Percentiles rank a stretch among this genome's conserved stretches.
These are phyloP conservation scores for Pleurotus giganteus DNA, from an alignment of 768 basidiomycete species.

Conservation along the genomic window DNA sequence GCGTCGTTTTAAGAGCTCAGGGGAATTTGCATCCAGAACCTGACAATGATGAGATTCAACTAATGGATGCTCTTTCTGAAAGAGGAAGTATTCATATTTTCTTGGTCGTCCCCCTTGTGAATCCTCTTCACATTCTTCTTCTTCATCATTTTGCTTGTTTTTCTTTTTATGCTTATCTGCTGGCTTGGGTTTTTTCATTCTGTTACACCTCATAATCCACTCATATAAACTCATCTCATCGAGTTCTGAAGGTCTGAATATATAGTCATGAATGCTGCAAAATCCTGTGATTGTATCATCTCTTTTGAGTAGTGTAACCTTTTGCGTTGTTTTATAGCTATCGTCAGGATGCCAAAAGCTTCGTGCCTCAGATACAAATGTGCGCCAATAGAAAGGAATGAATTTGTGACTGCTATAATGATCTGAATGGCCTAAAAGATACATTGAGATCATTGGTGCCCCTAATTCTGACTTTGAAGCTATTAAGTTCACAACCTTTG, in stretches of 20 bases:
- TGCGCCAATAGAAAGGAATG: constrained; percentile 10
- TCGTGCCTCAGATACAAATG: constrained; percentile 17
- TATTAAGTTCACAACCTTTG: constrained; percentile 26
- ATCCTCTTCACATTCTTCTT: neutral
- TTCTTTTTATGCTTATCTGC: neutral
- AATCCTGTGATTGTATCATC: constrained; percentile 17
- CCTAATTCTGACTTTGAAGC: constrained; percentile 28
- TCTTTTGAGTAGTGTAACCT: constrained; percentile 18
- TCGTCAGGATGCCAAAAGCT: constrained; percentile 11
- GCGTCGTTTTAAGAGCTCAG: neutral
- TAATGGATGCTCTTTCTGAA: constrained; percentile 12
- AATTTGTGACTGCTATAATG: constrained; percentile 27
- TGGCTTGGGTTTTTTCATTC: neutral
- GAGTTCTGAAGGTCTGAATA: constrained; percentile 13
- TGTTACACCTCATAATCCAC: constrained; percentile 12
- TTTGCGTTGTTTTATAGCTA: constrained; percentile 13
- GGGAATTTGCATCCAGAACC: neutral
- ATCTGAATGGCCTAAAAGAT: constrained; percentile 24
- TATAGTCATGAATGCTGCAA: constrained; percentile 17
- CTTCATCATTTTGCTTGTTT: constrained; percentile 1
- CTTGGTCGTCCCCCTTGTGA: neutral
- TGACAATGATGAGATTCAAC: constrained; percentile 11
- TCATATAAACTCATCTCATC: constrained; percentile 15
- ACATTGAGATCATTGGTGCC: constrained; percentile 23
- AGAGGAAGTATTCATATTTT: neutral